Evolutionary conservation across 202 grass and related monocot genomes (phyloP).

Genomic region (Bolboschoenoplectus hybrid): DNA sequence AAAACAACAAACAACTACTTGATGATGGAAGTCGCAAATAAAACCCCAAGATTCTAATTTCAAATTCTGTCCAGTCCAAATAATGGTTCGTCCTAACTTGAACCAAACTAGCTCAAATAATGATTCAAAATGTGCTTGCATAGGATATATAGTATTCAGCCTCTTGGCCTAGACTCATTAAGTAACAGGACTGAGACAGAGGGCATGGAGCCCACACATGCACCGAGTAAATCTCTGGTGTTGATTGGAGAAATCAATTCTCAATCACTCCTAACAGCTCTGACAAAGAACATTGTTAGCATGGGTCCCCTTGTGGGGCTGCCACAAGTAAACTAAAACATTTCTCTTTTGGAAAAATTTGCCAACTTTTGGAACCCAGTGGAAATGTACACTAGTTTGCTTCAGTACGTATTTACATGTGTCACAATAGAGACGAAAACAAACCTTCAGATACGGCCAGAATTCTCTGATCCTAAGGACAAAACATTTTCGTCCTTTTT

Average conservation of each 20-base stretch:
- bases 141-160: not conserved
- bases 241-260: not conserved
- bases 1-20: too few species aligned
- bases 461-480: not conserved
- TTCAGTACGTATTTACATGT: not conserved
- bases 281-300: not conserved
- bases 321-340: not conserved
- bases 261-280: conserved; percentile 17
- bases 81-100: not conserved
- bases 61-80: not conserved
- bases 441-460: conserved; percentile 15
- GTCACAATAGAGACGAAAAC: not conserved
- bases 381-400: not conserved
- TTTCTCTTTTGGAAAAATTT: conserved; percentile 23
- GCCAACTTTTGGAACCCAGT: conserved; percentile 14
- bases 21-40: too few species aligned
- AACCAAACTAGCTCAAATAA: not conserved
- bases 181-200: not conserved
- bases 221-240: not conserved
- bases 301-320: not conserved
- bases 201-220: conserved; percentile 5
- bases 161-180: not conserved
- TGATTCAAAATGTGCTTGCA: not conserved
- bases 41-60: not conserved
- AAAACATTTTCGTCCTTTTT: not conserved